Base-by-base conservation (phyloP, 2,329 filamentous ascomycete species). In the Alternaria hordeiaustralica region DNA sequence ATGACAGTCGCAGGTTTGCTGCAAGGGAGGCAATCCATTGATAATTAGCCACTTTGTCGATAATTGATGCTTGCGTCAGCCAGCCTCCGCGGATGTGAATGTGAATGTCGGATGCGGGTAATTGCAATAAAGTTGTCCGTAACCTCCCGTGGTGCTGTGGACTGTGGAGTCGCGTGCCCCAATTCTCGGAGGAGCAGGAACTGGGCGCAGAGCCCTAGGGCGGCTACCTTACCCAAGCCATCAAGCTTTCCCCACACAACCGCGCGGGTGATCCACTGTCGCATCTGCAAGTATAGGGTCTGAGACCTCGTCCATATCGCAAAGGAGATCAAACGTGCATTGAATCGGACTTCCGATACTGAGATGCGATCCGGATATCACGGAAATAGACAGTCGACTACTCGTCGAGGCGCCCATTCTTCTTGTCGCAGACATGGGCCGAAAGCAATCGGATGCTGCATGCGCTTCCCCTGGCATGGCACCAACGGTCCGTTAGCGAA, bases 221-320 rank as follows among this genome's bases (percentile, higher is more conserved):
- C 60, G 60, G 60, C 50, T 63, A 45, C 57, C 33, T 63, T 60
- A 55, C 57, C 61, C 58, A 63, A 56, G 57, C 51, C 63, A 67
- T 60, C 66, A 76, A 77, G 73, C 72, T 75, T 75, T 76, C 74
- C 74, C 74, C 74, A 68, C 72, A 74, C 36, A 41, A 41, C 56
- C 61, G 36, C 58, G 58, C 61, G 61, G 61, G 45, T 54, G 61
- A 60, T 63, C 57, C 61, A 60, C 61, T 44, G 60, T 18, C 36
- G 60, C 60, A 60, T 55, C 49, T 60, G 56, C 57, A 60, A 36
- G 45, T 55, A 30, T 43, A 53, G 43, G 45, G 26, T 30, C 18
- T 61, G 28, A 13, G 49, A 53, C 49, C 13, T 41, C 49, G 26
- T 30, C 33, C 11, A 12, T 25, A 41, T 41, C 3, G 44, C 18